Conservation (phyloP, 495 filamentous ascomycete genomes). For the Sporormia fimetaria region DNA sequence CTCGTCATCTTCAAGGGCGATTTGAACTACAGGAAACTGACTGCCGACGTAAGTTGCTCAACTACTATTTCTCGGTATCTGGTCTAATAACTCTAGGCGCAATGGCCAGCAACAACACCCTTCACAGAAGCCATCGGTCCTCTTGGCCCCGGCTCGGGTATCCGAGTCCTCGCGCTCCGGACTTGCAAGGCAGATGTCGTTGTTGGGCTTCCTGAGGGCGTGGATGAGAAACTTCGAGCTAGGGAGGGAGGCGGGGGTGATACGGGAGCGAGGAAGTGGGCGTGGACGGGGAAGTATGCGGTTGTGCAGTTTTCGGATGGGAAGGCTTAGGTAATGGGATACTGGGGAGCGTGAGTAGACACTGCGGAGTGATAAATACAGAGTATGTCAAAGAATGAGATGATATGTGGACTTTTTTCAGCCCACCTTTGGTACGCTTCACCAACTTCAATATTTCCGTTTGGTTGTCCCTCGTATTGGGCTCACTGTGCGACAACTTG, state of each 20-base stretch:
- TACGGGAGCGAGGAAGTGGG: constrained; percentile 73
- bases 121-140: constrained; percentile 82
- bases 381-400: too few relatives aligned
- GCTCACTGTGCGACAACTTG: too few relatives aligned
- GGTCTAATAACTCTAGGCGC: constrained; percentile 41
- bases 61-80: background rate
- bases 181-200: constrained; percentile 95
- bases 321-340: constrained; percentile 35
- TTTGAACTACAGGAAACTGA: constrained; percentile 87
- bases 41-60: constrained; percentile 58
- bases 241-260: constrained; percentile 58
- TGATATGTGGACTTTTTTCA: too few relatives aligned
- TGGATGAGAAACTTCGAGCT: constrained; percentile 65
- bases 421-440: too few relatives aligned
- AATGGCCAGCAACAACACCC: constrained; percentile 78
- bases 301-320: constrained; percentile 81
- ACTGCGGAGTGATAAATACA: too few relatives aligned
- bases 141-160: constrained; percentile 63
- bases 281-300: constrained; percentile 95
- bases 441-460: too few relatives aligned
- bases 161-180: constrained; percentile 73
- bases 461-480: too few relatives aligned
- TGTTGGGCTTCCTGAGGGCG: constrained; percentile 69
- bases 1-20: constrained; percentile 97
- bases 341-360: background rate